Base-by-base conservation (phyloP, 2,329 filamentous ascomycete genomes). In the Westerdykella ornata region DNA sequence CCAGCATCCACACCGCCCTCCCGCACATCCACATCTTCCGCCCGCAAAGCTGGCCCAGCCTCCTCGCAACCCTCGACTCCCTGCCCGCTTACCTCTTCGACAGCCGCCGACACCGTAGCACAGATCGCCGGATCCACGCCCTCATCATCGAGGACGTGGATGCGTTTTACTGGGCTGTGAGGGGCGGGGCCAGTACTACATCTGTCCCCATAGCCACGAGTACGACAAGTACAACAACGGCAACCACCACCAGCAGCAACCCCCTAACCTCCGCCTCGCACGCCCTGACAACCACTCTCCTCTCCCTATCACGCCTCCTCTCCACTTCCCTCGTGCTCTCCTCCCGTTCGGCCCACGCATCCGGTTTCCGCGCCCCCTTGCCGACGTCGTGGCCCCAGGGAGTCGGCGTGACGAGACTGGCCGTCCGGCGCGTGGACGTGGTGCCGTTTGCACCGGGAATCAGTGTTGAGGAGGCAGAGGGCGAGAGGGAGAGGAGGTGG, bases 1-100 rank as follows among this genome's bases (percentile, higher is more conserved):
- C 47, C 8, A 47, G 69, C 1, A 43, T 77, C 12, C 45, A 49
- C n/a, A 49, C 49, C 16, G 61, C 68, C 3, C 63, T 83, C 0
- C 53, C 63, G 19, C 78, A 82, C 51, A 59, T 82, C 29, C 78
- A 82, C 56, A 66, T 82, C 45, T 76, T 80, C 62, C 71, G 65
- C 2, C 77, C 77, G 0, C 68, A 73, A 34, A 74, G 74, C 1
- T 74, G 75, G 17, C 35, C 61, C 2, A 67, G 72, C 2, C 60
- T 80, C 0, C 60, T 80, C 2, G 57, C 70, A 5, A 77, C 75
- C 0, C 53, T 82, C 1, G 46, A 60, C 2, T 47, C 52, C 0
- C 55, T 82, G 0, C 68, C 71, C 13, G 33, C 48, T 0, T 78
- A 80, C 54, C 70, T 83, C 6, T 68, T 78, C 45, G 47, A 67